Evolutionary conservation across 2,329 filamentous ascomycete genomes (phyloP).

Genomic region (Cytospora chrysosperma): DNA sequence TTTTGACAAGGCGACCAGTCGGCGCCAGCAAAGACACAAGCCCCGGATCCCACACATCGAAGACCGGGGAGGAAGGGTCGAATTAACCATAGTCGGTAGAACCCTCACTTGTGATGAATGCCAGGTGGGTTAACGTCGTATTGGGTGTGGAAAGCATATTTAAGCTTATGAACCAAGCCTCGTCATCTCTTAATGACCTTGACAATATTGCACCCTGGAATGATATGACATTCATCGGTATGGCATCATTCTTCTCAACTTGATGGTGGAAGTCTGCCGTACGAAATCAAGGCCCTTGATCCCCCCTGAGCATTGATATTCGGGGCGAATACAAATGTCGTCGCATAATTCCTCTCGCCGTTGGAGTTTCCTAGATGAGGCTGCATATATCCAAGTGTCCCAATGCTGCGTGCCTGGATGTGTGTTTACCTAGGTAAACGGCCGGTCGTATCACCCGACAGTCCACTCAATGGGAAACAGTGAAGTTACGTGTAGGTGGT

Average conservation of each 20-base stretch:
- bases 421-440: too few species aligned
- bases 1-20: slow-evolving; percentile 14
- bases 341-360: too few species aligned
- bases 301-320: neutral
- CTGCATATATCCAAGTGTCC: too few species aligned
- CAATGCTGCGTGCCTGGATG: too few species aligned
- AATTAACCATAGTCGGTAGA: neutral
- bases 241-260: neutral
- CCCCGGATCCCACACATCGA: neutral
- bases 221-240: neutral
- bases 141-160: neutral
- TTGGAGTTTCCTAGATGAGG: neutral
- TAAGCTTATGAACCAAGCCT: neutral
- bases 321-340: neutral
- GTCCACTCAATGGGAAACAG: too few species aligned
- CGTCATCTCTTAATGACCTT: neutral
- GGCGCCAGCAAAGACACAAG: neutral
- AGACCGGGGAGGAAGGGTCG: neutral
- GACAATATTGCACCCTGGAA: neutral
- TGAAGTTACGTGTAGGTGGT: too few species aligned
- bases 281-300: too few species aligned
- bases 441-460: too few species aligned
- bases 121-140: neutral
- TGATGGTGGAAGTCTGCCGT: neutral
- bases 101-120: neutral